Conservation (phyloP, 768 basidiomycete genomes). For the Daedalea quercina region DNA sequence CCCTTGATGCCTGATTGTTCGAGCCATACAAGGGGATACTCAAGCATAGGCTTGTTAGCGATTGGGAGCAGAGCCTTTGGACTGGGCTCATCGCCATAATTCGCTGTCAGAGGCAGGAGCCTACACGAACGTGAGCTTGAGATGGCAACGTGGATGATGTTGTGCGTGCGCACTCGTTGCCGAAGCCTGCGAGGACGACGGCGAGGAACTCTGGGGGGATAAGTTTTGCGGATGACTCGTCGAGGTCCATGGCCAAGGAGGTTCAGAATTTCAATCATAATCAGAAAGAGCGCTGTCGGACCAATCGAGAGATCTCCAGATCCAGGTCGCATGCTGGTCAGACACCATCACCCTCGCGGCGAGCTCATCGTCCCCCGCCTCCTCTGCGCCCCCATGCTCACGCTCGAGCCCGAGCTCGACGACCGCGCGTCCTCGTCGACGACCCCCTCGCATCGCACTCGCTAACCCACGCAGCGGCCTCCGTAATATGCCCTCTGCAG, state of each 20-base stretch:
- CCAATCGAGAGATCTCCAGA: neutral
- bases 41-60: slow-evolving; percentile 82
- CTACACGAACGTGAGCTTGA: slow-evolving; percentile 30
- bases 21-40: slow-evolving; percentile 80
- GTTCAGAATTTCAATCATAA: no score
- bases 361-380: no score
- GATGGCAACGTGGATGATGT: neutral
- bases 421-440: no score
- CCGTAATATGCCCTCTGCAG: slow-evolving; percentile 33
- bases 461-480: no score
- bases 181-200: slow-evolving; percentile 85
- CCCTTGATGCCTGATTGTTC: slow-evolving; percentile 84
- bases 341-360: no score
- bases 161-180: slow-evolving; percentile 67
- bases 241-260: slow-evolving; percentile 53
- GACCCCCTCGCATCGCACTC: no score
- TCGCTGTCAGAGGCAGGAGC: slow-evolving; percentile 61
- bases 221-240: slow-evolving; percentile 41
- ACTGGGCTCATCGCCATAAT: slow-evolving; percentile 74
- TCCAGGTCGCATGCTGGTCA: no score
- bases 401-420: no score
- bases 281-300: neutral
- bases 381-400: no score
- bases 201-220: slow-evolving; percentile 78
- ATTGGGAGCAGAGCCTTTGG: slow-evolving; percentile 87